Percentiles rank a stretch among this genome's conserved stretches.
Evolutionary conservation across 2,329 filamentous ascomycete genomes (phyloP).

Genomic region (Scortechinia acanthostroma): DNA sequence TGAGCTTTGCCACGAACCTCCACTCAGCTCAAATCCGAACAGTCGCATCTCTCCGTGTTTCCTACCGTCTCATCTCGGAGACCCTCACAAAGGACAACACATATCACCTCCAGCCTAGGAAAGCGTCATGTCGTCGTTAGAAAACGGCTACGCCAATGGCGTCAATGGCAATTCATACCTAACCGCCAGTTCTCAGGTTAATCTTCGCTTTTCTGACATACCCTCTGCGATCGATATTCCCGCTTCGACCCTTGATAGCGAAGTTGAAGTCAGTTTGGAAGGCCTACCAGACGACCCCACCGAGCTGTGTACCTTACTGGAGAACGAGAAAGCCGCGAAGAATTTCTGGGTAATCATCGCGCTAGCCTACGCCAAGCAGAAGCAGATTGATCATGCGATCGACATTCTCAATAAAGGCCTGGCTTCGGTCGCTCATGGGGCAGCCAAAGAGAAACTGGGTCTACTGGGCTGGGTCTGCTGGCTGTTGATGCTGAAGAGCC

Average conservation of each 20-base stretch:
- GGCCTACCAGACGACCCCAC: conserved; percentile 61
- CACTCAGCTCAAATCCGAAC: conserved; percentile 6
- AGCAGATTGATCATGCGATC: conserved; percentile 48
- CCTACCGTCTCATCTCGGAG: neutral
- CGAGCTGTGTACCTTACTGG: conserved; percentile 59
- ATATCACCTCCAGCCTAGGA: conserved; percentile 1
- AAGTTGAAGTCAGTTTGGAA: conserved; percentile 60
- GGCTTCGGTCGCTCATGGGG: conserved; percentile 45
- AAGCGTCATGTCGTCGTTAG: conserved; percentile 36
- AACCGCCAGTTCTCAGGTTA: conserved; percentile 18
- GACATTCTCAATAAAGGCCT: conserved; percentile 37
- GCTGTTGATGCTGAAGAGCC: conserved; percentile 65
- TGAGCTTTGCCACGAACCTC: conserved; percentile 14
- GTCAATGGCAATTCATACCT: conserved; percentile 30
- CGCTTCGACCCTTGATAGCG: conserved; percentile 8
- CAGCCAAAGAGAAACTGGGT: conserved; percentile 58
- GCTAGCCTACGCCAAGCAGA: conserved; percentile 62
- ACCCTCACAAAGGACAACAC: no score
- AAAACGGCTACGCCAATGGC: conserved; percentile 42
- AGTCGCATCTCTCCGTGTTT: neutral
- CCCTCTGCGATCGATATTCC: conserved; percentile 30
- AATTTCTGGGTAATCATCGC: conserved; percentile 65
- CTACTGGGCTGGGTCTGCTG: conserved; percentile 64
- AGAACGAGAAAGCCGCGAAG: conserved; percentile 59
- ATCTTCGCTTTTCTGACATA: conserved; percentile 50